Conservation (phyloP, 768 basidiomycete genomes). For the Pleurotus ostreatus region DNA sequence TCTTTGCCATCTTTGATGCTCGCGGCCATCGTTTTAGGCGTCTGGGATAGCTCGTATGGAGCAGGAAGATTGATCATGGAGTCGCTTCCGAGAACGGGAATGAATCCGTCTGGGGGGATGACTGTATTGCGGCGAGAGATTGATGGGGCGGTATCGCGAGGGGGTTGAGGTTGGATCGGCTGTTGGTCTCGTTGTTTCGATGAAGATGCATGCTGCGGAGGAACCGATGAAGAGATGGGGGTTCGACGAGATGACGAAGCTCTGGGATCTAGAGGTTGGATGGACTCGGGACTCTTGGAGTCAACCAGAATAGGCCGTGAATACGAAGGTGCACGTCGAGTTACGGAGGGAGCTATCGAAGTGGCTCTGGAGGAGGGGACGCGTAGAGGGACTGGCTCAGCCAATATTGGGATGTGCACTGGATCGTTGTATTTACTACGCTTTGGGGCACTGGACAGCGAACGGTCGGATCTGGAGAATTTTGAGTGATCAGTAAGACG, state of each 20-base stretch:
- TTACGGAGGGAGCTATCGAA: neutral
- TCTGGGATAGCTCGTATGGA: slow-evolving; percentile 51
- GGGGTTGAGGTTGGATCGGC: slow-evolving; percentile 35
- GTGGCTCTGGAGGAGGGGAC: slow-evolving; percentile 1
- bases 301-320: slow-evolving; percentile 15
- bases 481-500: neutral
- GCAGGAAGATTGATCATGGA: slow-evolving; percentile 56
- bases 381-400: neutral
- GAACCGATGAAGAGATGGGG: slow-evolving; percentile 3
- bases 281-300: slow-evolving; percentile 11
- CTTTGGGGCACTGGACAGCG: neutral
- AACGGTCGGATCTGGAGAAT: neutral
- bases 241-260: neutral
- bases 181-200: slow-evolving; percentile 13
- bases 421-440: neutral
- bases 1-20: neutral
- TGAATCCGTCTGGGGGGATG: slow-evolving; percentile 60
- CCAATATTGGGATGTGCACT: neutral
- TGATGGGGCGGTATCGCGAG: slow-evolving; percentile 31
- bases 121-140: slow-evolving; percentile 32
- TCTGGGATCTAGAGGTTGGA: slow-evolving; percentile 4
- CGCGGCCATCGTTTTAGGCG: slow-evolving; percentile 16
- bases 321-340: neutral
- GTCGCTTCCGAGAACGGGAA: slow-evolving; percentile 51
- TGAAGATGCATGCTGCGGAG: slow-evolving; percentile 5